Percentiles rank a stretch among this genome's conserved stretches.
These are phyloP conservation scores for Solanum ossicruentum DNA, from an alignment of 257 asterid genomes.

Conservation along the genomic window DNA sequence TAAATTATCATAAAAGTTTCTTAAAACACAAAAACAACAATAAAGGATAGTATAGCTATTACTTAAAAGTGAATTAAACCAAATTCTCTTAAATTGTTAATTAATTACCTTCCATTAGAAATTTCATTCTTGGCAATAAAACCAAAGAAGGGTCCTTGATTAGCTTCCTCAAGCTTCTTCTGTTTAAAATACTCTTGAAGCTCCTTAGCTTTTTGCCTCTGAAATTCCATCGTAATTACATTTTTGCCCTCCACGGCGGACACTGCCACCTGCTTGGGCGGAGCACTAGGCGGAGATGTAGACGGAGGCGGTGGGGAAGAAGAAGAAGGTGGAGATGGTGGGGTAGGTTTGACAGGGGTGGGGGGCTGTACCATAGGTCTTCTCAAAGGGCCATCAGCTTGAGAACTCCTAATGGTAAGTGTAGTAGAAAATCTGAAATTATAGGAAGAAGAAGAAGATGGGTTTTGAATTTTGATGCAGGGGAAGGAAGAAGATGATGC, in stretches of 20 bases:
- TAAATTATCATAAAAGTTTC: not conserved
- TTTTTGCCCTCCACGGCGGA: conserved; percentile 27
- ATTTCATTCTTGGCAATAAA: conserved; percentile 84
- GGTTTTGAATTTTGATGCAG: conserved; percentile 33
- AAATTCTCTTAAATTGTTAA: not conserved
- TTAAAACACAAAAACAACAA: not conserved
- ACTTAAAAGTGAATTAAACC: not conserved
- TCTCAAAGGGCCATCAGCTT: conserved; percentile 81
- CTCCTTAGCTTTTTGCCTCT: conserved; percentile 95
- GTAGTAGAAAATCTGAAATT: conserved; percentile 32
- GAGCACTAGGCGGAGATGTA: conserved; percentile 18
- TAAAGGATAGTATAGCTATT: not conserved
- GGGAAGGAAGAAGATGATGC: conserved; percentile 45
- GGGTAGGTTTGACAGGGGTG: conserved; percentile 71
- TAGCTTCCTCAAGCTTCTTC: conserved; percentile 77
- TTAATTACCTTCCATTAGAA: conserved; percentile 75
- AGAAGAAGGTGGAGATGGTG: conserved; percentile 38
- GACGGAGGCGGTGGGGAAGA: conserved; percentile 6
- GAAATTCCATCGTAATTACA: conserved; percentile 72
- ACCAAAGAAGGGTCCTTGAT: conserved; percentile 93
- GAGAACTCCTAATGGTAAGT: conserved; percentile 51
- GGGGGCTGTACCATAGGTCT: conserved; percentile 24
- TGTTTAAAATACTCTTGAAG: conserved; percentile 84
- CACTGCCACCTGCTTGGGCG: conserved; percentile 32
- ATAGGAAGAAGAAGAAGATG: conserved; percentile 21